A percentile compares a stretch with the other conserved stretches of the same genome.
phyloP scores from a whole-genome alignment of 169 alveolate genomes.

The Cryptosporidium sp. region DNA sequence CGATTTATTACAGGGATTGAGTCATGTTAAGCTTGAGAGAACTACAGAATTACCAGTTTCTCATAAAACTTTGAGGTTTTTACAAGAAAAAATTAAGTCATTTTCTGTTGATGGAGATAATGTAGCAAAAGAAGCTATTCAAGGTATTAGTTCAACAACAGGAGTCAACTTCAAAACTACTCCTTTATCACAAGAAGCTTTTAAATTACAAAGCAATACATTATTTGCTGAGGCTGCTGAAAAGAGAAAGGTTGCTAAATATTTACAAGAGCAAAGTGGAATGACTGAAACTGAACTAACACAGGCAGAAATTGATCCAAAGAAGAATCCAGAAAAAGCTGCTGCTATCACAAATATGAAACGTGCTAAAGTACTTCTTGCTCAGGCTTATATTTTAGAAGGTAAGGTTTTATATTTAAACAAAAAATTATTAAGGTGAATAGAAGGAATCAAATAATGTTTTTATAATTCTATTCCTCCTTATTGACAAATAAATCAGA shows the following conservation, averaged over 20 bases:
- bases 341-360: constrained; percentile 63
- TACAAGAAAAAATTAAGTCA: constrained; percentile 28
- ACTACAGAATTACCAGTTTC: constrained; percentile 57
- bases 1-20: constrained; percentile 65
- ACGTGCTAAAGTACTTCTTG: constrained; percentile 67
- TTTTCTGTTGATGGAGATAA: constrained; percentile 20
- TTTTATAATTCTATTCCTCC: background rate
- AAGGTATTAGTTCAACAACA: constrained; percentile 14
- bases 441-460: background rate
- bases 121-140: constrained; percentile 2
- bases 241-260: constrained; percentile 68
- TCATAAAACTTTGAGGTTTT: constrained; percentile 43
- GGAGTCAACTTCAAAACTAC: constrained; percentile 46
- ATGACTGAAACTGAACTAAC: constrained; percentile 47
- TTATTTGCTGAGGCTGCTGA: constrained; percentile 52
- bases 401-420: constrained; percentile 16
- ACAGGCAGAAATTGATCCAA: constrained; percentile 23
- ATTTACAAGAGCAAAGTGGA: constrained; percentile 71
- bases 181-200: constrained; percentile 72
- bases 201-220: constrained; percentile 63
- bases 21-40: constrained; percentile 39
- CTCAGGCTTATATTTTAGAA: constrained; percentile 73
- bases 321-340: constrained; percentile 46
- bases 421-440: background rate
- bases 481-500: background rate